Evolutionary conservation across 805 yeast species (phyloP).

Genomic region (Saccharomyces cerevisiae): DNA sequence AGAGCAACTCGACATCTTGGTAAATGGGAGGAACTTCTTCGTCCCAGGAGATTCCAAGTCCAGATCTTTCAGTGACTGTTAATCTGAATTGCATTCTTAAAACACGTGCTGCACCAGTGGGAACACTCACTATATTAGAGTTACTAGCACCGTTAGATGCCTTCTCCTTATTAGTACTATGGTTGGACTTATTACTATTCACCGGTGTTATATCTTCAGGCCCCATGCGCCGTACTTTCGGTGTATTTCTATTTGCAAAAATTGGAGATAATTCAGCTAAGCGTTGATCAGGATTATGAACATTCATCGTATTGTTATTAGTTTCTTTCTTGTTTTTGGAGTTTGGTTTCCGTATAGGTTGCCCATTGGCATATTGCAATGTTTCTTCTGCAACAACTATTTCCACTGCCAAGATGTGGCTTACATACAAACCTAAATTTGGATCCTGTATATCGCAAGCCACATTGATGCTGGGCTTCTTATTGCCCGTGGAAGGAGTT

Average conservation of each 20-base stretch:
- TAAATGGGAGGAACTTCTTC: constrained; percentile 98
- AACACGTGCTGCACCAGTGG: constrained; percentile 93
- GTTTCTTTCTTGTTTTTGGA: neutral
- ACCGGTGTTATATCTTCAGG: constrained; percentile 16
- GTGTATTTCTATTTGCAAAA: constrained; percentile 32
- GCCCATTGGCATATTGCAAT: constrained; percentile 36
- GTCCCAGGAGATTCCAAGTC: constrained; percentile 96
- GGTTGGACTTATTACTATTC: constrained; percentile 5
- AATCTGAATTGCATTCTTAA: constrained; percentile 88
- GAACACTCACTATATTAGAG: constrained; percentile 45
- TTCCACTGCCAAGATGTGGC: constrained; percentile 74
- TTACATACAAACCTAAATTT: constrained; percentile 64
- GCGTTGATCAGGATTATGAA: constrained; percentile 30
- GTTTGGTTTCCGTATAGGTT: constrained; percentile 18
- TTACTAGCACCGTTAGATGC: constrained; percentile 3
- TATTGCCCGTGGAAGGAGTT: constrained; percentile 16
- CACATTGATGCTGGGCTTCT: constrained; percentile 37
- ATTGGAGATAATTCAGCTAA: constrained; percentile 39
- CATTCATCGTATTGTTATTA: neutral
- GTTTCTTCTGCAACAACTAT: constrained; percentile 91
- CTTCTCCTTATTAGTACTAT: constrained; percentile 3
- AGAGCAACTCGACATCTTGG: constrained; percentile 68
- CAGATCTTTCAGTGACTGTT: constrained; percentile 80
- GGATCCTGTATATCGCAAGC: constrained; percentile 81
- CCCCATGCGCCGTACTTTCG: constrained; percentile 15